phyloP scores from a whole-genome alignment of 1,139 yeast genomes.

The Hansenula sp. region DNA sequence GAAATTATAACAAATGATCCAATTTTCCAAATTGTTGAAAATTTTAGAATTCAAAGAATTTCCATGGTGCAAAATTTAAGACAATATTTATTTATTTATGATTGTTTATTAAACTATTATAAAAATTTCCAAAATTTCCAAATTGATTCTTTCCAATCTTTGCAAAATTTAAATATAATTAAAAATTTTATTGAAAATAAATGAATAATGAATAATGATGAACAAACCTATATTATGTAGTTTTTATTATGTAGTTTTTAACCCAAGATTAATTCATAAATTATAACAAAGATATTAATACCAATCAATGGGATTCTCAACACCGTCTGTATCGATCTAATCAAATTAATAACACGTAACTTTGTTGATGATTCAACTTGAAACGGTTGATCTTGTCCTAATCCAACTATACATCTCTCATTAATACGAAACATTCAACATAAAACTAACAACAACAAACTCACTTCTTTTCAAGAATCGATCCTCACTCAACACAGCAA shows the following conservation, averaged over 20 bases:
- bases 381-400: conserved; percentile 36
- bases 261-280: conserved; percentile 75
- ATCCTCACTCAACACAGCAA: conserved; percentile 81
- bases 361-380: conserved; percentile 46
- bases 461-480: conserved; percentile 70
- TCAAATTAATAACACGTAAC: conserved; percentile 56
- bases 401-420: conserved; percentile 36
- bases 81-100: conserved; percentile 74
- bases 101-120: conserved; percentile 35
- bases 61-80: conserved; percentile 84
- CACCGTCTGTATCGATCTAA: conserved; percentile 71
- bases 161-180: conserved; percentile 10
- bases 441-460: too few relatives aligned
- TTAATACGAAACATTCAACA: too few relatives aligned
- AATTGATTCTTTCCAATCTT: not conserved
- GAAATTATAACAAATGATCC: conserved; percentile 45
- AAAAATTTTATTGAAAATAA: conserved; percentile 5
- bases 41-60: conserved; percentile 67
- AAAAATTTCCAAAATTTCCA: conserved; percentile 9
- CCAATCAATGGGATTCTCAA: conserved; percentile 73
- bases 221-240: too few relatives aligned
- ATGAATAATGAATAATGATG: too few relatives aligned
- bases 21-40: conserved; percentile 40
- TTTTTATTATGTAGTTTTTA: too few relatives aligned
- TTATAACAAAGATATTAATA: conserved; percentile 60